These are phyloP conservation scores for Talaromyces amestolkiae DNA, from an alignment of 2,329 filamentous ascomycete genomes.

Conservation along the genomic window DNA sequence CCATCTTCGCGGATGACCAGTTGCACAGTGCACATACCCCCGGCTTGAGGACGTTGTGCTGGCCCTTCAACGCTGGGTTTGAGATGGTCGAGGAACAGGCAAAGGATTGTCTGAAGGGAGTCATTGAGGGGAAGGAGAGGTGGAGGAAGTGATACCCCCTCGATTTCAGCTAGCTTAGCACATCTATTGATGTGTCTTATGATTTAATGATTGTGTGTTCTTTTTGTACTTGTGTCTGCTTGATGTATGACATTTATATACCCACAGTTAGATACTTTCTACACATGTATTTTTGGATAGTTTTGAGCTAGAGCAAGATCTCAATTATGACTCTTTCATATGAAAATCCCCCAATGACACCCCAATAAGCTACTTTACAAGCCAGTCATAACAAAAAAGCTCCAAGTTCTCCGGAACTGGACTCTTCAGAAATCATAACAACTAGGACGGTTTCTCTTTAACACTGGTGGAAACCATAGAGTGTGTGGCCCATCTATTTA, in stretches of 20 bases:
- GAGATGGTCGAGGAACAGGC: conserved; percentile 59
- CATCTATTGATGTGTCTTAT: conserved; percentile 8
- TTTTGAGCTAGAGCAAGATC: background rate
- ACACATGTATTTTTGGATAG: background rate
- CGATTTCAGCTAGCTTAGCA: background rate
- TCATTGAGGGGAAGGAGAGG: conserved; percentile 19
- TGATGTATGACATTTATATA: conserved; percentile 10
- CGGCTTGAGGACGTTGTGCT: conserved; percentile 60
- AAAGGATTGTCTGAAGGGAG: conserved; percentile 32
- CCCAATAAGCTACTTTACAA: too few relatives aligned
- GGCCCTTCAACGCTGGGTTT: conserved; percentile 62
- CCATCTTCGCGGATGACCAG: conserved; percentile 65
- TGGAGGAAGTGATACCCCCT: conserved; percentile 4
- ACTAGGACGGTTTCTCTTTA: too few relatives aligned
- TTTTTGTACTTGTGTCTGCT: conserved; percentile 6
- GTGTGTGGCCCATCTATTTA: conserved; percentile 8
- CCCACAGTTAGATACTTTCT: conserved; percentile 6
- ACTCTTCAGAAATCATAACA: background rate
- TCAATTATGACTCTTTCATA: background rate
- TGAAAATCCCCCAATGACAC: background rate
- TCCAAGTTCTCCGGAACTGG: background rate
- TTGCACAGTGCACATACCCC: conserved; percentile 63
- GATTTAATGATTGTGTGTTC: background rate
- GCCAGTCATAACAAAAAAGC: background rate
- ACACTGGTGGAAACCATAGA: conserved; percentile 4